These are phyloP conservation scores for Platismatia glauca DNA, from an alignment of 495 filamentous ascomycete genomes.

Conservation along the genomic window DNA sequence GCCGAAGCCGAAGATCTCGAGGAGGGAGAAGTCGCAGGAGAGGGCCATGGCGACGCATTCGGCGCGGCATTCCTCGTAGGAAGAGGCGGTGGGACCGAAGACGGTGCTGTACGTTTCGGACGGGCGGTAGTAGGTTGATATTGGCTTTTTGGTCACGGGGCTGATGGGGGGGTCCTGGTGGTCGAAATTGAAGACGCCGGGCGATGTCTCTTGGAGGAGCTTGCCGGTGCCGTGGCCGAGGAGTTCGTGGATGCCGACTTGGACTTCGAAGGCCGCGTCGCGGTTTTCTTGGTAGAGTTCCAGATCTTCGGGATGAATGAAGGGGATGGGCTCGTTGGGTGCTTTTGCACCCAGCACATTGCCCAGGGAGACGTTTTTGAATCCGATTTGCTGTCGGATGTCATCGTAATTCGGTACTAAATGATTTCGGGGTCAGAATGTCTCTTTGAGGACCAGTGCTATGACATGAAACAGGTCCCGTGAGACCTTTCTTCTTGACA, in stretches of 20 bases:
- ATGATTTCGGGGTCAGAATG: no score
- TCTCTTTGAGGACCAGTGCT: no score
- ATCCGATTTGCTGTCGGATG: constrained; percentile 85
- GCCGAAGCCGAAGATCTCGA: constrained; percentile 87
- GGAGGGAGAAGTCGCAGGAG: constrained; percentile 76
- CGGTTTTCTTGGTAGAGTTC: constrained; percentile 69
- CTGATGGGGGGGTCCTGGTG: constrained; percentile 65
- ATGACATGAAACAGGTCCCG: no score
- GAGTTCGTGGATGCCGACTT: constrained; percentile 91
- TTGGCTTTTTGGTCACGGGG: constrained; percentile 65
- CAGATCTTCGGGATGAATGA: constrained; percentile 66
- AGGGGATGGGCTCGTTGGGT: constrained; percentile 81
- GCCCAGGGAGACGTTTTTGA: constrained; percentile 93
- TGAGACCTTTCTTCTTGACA: no score
- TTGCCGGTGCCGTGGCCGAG: constrained; percentile 96
- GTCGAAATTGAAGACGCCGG: constrained; percentile 83
- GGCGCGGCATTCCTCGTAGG: constrained; percentile 77
- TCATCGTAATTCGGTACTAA: constrained; percentile 94
- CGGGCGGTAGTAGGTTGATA: constrained; percentile 83
- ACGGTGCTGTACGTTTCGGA: constrained; percentile 91
- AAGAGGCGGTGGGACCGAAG: constrained; percentile 75
- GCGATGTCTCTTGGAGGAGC: constrained; percentile 77
- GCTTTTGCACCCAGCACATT: constrained; percentile 87
- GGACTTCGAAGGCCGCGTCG: constrained; percentile 84
- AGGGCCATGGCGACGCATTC: constrained; percentile 93